Conservation (phyloP, 306 rosid genomes). For the Cucumis cinereus region DNA sequence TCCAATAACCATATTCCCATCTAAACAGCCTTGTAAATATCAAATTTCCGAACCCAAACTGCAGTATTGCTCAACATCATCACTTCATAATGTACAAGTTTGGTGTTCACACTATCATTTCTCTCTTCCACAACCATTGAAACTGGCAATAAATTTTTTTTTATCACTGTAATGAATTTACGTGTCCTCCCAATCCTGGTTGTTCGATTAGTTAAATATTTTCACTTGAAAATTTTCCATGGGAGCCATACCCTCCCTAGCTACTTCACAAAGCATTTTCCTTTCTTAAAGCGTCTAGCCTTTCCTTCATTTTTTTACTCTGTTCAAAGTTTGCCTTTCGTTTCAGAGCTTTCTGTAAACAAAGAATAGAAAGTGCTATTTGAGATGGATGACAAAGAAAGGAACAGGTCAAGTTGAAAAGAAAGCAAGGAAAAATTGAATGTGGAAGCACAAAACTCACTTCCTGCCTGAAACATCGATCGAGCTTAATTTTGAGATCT, state of each 20-base stretch:
- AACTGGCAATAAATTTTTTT: neutral
- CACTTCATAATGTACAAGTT: neutral
- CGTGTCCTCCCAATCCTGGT: neutral
- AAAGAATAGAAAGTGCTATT: neutral
- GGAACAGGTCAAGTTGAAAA: neutral
- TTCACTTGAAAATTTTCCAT: neutral
- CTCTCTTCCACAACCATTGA: neutral
- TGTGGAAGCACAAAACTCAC: slow-evolving; percentile 24
- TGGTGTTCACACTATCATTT: neutral
- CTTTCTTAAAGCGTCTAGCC: slow-evolving; percentile 52
- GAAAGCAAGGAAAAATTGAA: neutral
- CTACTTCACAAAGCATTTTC: slow-evolving; percentile 36
- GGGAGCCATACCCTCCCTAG: slow-evolving; percentile 3
- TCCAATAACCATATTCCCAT: neutral
- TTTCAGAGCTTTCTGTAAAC: slow-evolving; percentile 76
- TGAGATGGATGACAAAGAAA: neutral
- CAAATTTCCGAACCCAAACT: neutral
- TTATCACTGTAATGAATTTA: neutral
- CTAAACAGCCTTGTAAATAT: neutral
- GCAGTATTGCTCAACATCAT: neutral
- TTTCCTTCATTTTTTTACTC: slow-evolving; percentile 71
- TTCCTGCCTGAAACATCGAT: slow-evolving; percentile 82
- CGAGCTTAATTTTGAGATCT: slow-evolving; percentile 75
- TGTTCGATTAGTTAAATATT: neutral
- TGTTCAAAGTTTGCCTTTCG: slow-evolving; percentile 86